These are phyloP conservation scores for Trichoderma orchidacearum DNA, from an alignment of 495 filamentous ascomycete species.

Conservation along the genomic window DNA sequence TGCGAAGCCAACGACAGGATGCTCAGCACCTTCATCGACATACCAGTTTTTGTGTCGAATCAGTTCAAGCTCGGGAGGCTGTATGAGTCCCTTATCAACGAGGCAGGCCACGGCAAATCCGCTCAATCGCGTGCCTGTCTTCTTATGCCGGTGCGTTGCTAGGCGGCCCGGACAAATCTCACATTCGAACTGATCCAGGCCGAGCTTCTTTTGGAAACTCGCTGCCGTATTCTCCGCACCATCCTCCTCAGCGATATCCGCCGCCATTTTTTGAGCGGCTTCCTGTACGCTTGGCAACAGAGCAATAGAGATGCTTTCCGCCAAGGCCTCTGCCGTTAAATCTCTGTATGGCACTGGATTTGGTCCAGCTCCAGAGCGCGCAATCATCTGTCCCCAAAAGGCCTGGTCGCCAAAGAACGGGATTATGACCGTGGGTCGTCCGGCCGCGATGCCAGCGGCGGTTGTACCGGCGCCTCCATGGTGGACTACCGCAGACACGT, in stretches of 20 bases:
- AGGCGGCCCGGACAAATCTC: not conserved
- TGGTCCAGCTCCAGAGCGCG: conserved; percentile 33
- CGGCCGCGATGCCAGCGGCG: conserved; percentile 43
- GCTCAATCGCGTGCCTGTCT: not conserved
- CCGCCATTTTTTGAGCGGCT: conserved; percentile 31
- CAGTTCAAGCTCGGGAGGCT: not conserved
- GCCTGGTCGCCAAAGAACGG: conserved; percentile 56
- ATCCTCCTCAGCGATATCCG: conserved; percentile 24
- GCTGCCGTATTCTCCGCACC: conserved; percentile 8
- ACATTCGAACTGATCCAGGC: not conserved
- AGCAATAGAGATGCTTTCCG: conserved; percentile 22
- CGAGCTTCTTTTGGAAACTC: not conserved
- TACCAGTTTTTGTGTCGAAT: not conserved
- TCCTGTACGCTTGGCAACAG: conserved; percentile 19
- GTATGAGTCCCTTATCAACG: not conserved
- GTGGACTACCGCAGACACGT: conserved; percentile 46
- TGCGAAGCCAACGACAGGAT: not conserved
- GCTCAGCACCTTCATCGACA: not conserved
- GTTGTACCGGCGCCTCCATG: conserved; percentile 58
- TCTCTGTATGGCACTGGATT: conserved; percentile 28
- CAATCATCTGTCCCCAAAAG: conserved; percentile 45
- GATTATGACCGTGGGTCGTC: conserved; percentile 45
- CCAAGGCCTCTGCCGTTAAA: conserved; percentile 25
- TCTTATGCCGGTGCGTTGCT: not conserved
- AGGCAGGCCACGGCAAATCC: not conserved